Base-by-base conservation (phyloP, 2,329 filamentous ascomycete species). In the Cadophora malorum region DNA sequence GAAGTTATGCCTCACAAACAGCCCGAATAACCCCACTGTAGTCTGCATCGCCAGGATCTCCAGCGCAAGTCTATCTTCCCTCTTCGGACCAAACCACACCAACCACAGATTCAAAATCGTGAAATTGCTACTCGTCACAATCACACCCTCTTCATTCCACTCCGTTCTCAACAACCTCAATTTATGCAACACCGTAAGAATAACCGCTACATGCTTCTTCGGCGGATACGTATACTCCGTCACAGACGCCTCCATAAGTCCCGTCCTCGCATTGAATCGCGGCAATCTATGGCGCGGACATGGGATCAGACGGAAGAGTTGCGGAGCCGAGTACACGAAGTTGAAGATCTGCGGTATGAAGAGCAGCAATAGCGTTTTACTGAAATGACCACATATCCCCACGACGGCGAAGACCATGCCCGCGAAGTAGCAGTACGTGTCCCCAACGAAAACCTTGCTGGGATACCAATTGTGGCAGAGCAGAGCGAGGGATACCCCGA, bases 381-480 rank as follows among this genome's bases (percentile, higher is more conserved):
- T 96, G 82, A 99, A 99, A 82, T 99, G 96, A 28, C 96, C 96
- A 63, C 97, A 86, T 76, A 99, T 98, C 71, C 93, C 94, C 72
- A 98, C 96, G 55, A 97, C 94, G 64, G 95, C 96, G 78, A 99
- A 99, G 49, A 98, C 92, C 94, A 99, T 99, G 73, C 96, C 96
- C 0, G 96, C 96, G 80, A 99, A 97, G 82, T 99, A 99, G 85
- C 96, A 99, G 85, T 98, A 99, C 4, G 96, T 99, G 80, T 99
- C 96, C 66, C 96, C 96, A 10, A 98, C 95, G 77, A 99, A 99
- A 10, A 98, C 96, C 75, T 89, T 90, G 28, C 95, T 93, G 0
- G 96, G 96, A 78, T 94, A 99, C 92, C 94, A 96, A 80, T 99
- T 99, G 83, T 99, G 94, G 78, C 82, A 88, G 76, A 96, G 87